Base-by-base conservation (phyloP, 331 rosid genomes). In the Erythrophleum ivorense region DNA sequence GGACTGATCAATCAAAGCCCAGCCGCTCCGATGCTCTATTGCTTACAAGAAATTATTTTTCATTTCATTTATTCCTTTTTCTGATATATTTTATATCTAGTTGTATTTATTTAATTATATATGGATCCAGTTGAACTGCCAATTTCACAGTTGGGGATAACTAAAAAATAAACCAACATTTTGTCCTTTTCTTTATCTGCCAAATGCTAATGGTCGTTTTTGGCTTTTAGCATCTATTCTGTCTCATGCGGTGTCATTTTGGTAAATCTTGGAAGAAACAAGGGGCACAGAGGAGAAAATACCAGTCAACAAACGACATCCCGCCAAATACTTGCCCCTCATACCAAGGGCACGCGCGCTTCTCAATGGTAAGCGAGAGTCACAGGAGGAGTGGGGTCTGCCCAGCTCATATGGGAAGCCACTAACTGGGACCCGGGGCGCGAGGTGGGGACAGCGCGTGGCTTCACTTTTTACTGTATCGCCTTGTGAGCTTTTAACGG, bases 361-460 rank as follows among this genome's bases (percentile, higher is more conserved):
- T 36, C 73, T 6, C 34, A 36, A 71, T 36, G 18, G 29, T 10
- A 66, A 40, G 70, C 38, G 0, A 11, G 31, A 74, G 38, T 16
- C 52, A 4, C 9, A 8, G 53, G 72, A 12, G 5, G 7, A 67
- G 41, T 4, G 49, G 54, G 74, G 36, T 67, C 75, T 55, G 7
- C 78, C 36, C 68, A 65, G 64, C 81, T 77, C 62, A 48, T 48
- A 13, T 3, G 58, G 52, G 75, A 71, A 71, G 13, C 75, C 75
- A 71, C 75, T 71, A 41, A 52, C 14, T 8, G 78, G 88, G 83
- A 57, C 81, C 83, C 36, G 7, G 7, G 19, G 45, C 21, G 45
- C 66, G 63, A 31, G 21, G 68, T 66, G 83, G 87, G 89, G 78
- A 55, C 80, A 79, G 92, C 89, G 91, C 95, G 93, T 91, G 93